Base-by-base conservation (phyloP, 805 yeast species). In the Brettanomyces anomalus region DNA sequence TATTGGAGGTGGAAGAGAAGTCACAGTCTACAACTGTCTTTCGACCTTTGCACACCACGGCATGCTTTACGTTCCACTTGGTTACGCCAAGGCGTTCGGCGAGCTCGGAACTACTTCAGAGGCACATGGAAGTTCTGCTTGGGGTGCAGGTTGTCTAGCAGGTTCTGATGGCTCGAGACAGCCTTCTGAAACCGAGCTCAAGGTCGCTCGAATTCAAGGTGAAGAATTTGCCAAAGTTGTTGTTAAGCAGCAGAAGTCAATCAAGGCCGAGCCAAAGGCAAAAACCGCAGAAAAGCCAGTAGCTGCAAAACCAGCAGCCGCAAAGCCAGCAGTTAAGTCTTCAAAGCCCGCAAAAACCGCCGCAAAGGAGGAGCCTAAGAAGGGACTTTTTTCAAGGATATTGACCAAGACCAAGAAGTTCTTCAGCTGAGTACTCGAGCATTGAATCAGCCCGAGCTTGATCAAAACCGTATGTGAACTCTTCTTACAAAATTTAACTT, bases 111-210 rank as follows among this genome's bases (percentile, higher is more conserved):
- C 70, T 62, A 55, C 80, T 36, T 74, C 71, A 3, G 87, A 83
- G 65, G 71, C 77, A 40, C 94, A 82, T 58, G 95, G 95, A 50
- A 85, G 84, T 43, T 75, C 88, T 18, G 76, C 95, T 37, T 86
- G 88, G 87, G 95, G 95, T 60, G 83, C 95, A 30, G 95, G 95
- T 52, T 66, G 85, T 33, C 68, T 72, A 55, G 88, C 95, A 26
- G 85, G 78, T 40, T 68, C 72, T 41, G 90, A 82, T 57, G 95
- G 94, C 40, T 74, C 84, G 6, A 77, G 94, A 68, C 66, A 68
- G 53, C 82, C 87, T 30, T 53, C 79, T 36, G 71, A 66, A 16
- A 65, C 81, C 45, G 95, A 86, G 63, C 64, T 72, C 58, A 71
- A 72, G 52, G 60, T 85, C 46, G 90, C 87, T 20, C 56, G 58